These are phyloP conservation scores for Millerago galiae DNA, from an alignment of 805 yeast genomes.

Conservation along the genomic window DNA sequence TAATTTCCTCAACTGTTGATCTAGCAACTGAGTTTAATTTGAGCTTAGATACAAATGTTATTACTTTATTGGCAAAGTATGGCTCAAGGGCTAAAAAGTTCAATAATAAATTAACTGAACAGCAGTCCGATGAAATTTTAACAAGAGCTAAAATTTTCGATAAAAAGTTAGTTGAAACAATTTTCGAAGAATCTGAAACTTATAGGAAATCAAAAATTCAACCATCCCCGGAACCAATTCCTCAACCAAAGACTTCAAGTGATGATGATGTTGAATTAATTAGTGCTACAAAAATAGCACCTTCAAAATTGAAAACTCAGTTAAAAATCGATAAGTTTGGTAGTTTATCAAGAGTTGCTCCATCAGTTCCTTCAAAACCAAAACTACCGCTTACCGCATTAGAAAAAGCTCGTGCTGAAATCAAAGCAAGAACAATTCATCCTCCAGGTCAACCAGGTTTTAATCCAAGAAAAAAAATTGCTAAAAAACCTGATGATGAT, in stretches of 20 bases:
- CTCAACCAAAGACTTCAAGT: background rate
- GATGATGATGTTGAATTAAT: conserved; percentile 7
- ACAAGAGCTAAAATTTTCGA: conserved; percentile 54
- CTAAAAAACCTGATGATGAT: conserved; percentile 16
- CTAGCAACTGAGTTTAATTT: conserved; percentile 51
- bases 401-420: conserved; percentile 32
- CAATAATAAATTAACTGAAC: conserved; percentile 62
- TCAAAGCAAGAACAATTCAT: conserved; percentile 27
- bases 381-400: conserved; percentile 28
- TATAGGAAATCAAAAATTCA: conserved; percentile 27
- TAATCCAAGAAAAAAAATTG: conserved; percentile 30
- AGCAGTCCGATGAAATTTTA: conserved; percentile 60
- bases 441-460: conserved; percentile 49
- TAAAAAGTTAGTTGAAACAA: conserved; percentile 44
- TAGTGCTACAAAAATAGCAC: background rate
- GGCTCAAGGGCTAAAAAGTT: conserved; percentile 61
- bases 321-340: conserved; percentile 33
- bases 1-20: conserved; percentile 61
- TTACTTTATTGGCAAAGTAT: conserved; percentile 52
- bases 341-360: conserved; percentile 25
- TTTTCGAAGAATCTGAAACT: conserved; percentile 37
- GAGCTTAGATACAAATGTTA: conserved; percentile 43
- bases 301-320: conserved; percentile 18
- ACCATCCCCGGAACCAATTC: conserved; percentile 7
- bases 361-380: conserved; percentile 22